Evolutionary conservation across 2,329 filamentous ascomycete genomes (phyloP).

Genomic region (Pseudogymnoascus sp.): DNA sequence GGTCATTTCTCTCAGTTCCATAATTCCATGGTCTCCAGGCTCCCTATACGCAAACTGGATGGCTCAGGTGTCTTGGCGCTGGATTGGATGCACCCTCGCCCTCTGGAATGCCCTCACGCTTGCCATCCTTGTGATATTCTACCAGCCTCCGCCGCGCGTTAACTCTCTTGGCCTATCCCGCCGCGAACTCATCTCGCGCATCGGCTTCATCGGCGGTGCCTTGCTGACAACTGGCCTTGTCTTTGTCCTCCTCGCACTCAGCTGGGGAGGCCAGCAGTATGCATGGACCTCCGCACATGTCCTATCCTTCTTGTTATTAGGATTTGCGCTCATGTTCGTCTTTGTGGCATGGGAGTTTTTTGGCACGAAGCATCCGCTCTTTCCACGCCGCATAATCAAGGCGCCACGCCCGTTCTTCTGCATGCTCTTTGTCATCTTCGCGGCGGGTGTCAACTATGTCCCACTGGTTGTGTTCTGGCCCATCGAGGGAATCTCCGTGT

Average conservation of each 20-base stretch:
- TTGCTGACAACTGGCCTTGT: slow-evolving; percentile 42
- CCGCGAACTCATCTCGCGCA: slow-evolving; percentile 35
- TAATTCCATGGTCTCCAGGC: slow-evolving; percentile 11
- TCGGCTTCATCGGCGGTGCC: slow-evolving; percentile 45
- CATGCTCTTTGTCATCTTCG: slow-evolving; percentile 25
- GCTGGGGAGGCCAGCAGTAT: slow-evolving; percentile 37
- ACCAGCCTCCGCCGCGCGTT: slow-evolving; percentile 38
- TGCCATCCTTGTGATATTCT: slow-evolving; percentile 36
- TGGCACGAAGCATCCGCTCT: slow-evolving; percentile 11
- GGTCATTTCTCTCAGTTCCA: slow-evolving; percentile 4
- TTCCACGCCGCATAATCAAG: slow-evolving; percentile 35
- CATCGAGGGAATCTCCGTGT: slow-evolving; percentile 55
- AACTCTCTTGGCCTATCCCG: slow-evolving; percentile 34
- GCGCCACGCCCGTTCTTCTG: slow-evolving; percentile 34
- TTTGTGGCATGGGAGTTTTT: slow-evolving; percentile 23
- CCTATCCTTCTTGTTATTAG: slow-evolving; percentile 15
- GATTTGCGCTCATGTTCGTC: slow-evolving; percentile 15
- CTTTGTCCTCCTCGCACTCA: slow-evolving; percentile 42
- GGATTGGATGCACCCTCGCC: slow-evolving; percentile 37
- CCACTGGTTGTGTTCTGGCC: slow-evolving; percentile 49
- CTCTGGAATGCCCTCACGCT: slow-evolving; percentile 38
- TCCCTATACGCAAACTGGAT: slow-evolving; percentile 24
- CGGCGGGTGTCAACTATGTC: slow-evolving; percentile 14
- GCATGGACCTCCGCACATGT: slow-evolving; percentile 36
- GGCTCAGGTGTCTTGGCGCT: slow-evolving; percentile 35